These are phyloP conservation scores for Athelia sp. DNA, from an alignment of 1,284 basidiomycete genomes.

Conservation along the genomic window DNA sequence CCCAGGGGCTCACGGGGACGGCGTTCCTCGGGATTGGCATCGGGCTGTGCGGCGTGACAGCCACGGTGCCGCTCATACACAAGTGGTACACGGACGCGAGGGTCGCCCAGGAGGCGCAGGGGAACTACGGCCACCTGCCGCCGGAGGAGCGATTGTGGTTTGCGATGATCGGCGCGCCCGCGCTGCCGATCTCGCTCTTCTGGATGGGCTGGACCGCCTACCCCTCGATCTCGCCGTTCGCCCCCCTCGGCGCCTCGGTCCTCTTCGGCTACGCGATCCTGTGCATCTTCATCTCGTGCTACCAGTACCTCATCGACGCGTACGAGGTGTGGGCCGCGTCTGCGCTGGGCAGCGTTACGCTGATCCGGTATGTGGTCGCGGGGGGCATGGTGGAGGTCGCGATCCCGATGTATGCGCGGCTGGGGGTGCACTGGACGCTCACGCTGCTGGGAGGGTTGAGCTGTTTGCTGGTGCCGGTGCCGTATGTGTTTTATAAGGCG, in stretches of 20 bases:
- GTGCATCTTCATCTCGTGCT: no score
- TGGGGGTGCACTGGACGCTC: slow-evolving; percentile 17
- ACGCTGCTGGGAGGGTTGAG: slow-evolving; percentile 17
- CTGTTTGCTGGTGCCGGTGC: slow-evolving; percentile 6
- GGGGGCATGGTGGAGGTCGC: slow-evolving; percentile 29
- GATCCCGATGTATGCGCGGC: slow-evolving; percentile 18
- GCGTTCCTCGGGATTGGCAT: no score
- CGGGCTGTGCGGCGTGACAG: no score
- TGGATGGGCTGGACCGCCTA: neutral
- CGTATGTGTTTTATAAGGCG: neutral
- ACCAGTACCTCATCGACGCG: slow-evolving; percentile 10
- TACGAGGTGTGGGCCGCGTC: slow-evolving; percentile 24
- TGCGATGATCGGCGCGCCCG: neutral
- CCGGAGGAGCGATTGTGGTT: neutral
- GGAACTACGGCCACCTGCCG: neutral
- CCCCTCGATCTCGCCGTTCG: neutral
- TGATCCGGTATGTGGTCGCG: slow-evolving; percentile 25
- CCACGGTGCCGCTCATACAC: no score
- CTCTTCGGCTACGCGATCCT: no score
- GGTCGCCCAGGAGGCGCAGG: neutral
- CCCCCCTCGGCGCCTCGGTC: no score
- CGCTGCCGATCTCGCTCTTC: neutral
- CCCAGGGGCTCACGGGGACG: no score
- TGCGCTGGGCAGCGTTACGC: slow-evolving; percentile 31
- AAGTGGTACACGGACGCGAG: no score